These are phyloP conservation scores for Hypomyces rosellus DNA, from an alignment of 2,329 filamentous ascomycete genomes.

Conservation along the genomic window DNA sequence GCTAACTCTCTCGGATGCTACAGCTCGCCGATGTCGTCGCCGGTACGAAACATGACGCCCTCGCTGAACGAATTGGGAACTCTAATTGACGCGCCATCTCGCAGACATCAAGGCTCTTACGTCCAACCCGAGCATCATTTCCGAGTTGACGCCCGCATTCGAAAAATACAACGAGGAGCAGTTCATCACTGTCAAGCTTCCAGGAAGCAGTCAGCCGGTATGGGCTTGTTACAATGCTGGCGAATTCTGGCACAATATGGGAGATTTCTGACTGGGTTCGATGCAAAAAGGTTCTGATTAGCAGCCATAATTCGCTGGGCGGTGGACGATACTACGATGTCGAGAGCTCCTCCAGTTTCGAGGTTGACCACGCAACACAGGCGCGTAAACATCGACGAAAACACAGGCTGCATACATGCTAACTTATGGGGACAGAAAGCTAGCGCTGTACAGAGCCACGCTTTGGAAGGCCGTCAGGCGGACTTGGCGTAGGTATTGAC, in stretches of 20 bases:
- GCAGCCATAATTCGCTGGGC: conserved; percentile 75
- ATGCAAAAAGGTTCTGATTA: conserved; percentile 63
- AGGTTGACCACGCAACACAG: conserved; percentile 78
- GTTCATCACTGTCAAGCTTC: conserved; percentile 81
- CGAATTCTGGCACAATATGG: not conserved
- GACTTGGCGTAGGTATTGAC: conserved; percentile 70
- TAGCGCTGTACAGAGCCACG: conserved; percentile 72
- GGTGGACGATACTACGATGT: conserved; percentile 84
- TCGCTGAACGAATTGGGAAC: not conserved
- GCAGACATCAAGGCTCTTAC: conserved; percentile 87
- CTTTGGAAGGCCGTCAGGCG: conserved; percentile 66
- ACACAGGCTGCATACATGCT: conserved; percentile 6
- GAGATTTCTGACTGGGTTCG: conserved; percentile 10
- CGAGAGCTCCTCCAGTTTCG: conserved; percentile 80
- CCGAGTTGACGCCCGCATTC: conserved; percentile 75
- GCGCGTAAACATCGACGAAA: conserved; percentile 32
- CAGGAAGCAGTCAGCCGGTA: conserved; percentile 65
- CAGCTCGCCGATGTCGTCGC: conserved; percentile 84
- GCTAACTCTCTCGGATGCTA: conserved; percentile 23
- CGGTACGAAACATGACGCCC: conserved; percentile 47
- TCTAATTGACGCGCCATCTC: conserved; percentile 16
- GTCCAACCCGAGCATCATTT: conserved; percentile 59
- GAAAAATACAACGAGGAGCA: conserved; percentile 96
- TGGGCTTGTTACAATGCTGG: not conserved
- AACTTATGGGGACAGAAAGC: conserved; percentile 56